Conservation (phyloP, 345 rosid species). For the Luvunga scandens region DNA sequence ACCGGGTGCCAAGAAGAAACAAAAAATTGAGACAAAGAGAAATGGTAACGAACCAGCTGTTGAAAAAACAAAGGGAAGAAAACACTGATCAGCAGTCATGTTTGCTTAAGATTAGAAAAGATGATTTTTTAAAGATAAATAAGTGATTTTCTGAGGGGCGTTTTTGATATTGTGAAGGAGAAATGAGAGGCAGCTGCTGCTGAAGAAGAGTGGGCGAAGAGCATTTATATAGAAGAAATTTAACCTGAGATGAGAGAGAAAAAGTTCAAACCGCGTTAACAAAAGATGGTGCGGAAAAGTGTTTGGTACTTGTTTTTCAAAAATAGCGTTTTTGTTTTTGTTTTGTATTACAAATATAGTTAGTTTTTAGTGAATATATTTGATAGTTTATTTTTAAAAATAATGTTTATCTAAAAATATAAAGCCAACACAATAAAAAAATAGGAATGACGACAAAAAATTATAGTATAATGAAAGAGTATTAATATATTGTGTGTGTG, state of each 20-base stretch:
- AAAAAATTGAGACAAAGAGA: conserved; percentile 31
- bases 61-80: conserved; percentile 16
- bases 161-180: neutral
- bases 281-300: too few species aligned
- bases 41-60: conserved; percentile 14
- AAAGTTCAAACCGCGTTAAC: too few species aligned
- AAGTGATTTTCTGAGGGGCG: neutral
- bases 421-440: too few species aligned
- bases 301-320: too few species aligned
- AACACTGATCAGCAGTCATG: conserved; percentile 33
- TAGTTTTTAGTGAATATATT: too few species aligned
- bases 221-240: conserved; percentile 9
- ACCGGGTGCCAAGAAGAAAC: conserved; percentile 52
- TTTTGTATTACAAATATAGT: too few species aligned
- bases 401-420: too few species aligned
- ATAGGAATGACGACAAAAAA: too few species aligned
- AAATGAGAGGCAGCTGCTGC: neutral
- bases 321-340: too few species aligned
- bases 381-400: too few species aligned
- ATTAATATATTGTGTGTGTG: too few species aligned
- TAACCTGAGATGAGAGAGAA: neutral
- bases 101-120: neutral
- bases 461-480: too few species aligned
- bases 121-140: neutral
- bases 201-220: neutral